Evolutionary conservation across 768 basidiomycete species (phyloP).

Genomic region (Leccinum imitatum): DNA sequence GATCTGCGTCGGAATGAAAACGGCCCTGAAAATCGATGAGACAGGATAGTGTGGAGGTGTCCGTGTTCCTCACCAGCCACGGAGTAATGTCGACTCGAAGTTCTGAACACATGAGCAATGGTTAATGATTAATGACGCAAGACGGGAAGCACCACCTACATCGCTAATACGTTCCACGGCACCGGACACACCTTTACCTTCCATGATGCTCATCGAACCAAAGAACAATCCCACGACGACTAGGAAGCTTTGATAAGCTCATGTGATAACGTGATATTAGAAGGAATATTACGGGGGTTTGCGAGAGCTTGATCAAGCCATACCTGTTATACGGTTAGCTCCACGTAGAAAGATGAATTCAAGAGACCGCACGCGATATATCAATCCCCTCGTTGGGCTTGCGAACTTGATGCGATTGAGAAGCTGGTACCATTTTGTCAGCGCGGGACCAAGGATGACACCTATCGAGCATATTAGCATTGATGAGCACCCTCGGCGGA

Average conservation of each 20-base stretch:
- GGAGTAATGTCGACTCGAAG: conserved; percentile 70
- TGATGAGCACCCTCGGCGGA: neutral
- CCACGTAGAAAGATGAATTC: neutral
- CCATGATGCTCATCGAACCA: conserved; percentile 75
- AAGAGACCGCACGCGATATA: conserved; percentile 54
- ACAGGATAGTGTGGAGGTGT: neutral
- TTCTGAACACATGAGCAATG: conserved; percentile 40
- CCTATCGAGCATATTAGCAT: conserved; percentile 36
- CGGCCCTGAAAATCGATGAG: conserved; percentile 44
- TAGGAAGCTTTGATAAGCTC: conserved; percentile 16
- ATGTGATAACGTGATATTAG: conserved; percentile 14
- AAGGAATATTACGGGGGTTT: conserved; percentile 53
- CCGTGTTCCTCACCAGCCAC: conserved; percentile 59
- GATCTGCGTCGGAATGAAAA: conserved; percentile 74
- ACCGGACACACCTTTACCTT: conserved; percentile 61
- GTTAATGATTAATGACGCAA: neutral
- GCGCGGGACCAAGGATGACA: conserved; percentile 72
- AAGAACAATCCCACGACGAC: conserved; percentile 58
- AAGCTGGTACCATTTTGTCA: conserved; percentile 80
- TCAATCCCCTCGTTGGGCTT: conserved; percentile 53
- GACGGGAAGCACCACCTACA: conserved; percentile 19
- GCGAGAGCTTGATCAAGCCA: conserved; percentile 80
- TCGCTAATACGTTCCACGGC: conserved; percentile 48
- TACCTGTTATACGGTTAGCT: conserved; percentile 44
- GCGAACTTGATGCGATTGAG: conserved; percentile 71